Evolutionary conservation across 179 eudicot species (phyloP).

Genomic region (Gypsophila paniculata): DNA sequence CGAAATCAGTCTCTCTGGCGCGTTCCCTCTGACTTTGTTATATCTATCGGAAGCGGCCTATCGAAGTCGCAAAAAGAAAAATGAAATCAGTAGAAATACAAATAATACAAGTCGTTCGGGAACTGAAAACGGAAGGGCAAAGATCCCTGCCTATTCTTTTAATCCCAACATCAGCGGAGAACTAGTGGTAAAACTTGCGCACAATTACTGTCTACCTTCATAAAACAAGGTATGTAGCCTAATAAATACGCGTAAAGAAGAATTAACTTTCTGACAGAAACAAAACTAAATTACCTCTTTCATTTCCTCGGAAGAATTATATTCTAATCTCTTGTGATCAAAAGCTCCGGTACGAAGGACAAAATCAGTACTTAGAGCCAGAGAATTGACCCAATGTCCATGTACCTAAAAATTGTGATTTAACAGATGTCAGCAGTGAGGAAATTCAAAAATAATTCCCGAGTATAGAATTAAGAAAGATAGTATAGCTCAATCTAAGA

Average conservation of each 20-base stretch:
- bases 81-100: background rate
- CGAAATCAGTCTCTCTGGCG: constrained; percentile 92
- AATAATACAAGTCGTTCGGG: background rate
- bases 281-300: constrained; percentile 56
- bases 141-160: background rate
- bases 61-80: background rate
- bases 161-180: background rate
- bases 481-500: background rate
- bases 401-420: constrained; percentile 53
- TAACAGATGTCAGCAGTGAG: background rate
- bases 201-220: background rate
- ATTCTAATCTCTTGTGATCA: constrained; percentile 72
- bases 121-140: background rate
- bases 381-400: constrained; percentile 95
- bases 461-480: background rate
- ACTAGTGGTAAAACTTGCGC: background rate
- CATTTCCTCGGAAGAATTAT: constrained; percentile 83
- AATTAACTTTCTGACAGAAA: constrained; percentile 1
- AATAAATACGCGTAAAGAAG: background rate
- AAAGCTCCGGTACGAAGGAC: constrained; percentile 93
- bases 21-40: constrained; percentile 70
- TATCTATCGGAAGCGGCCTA: constrained; percentile 80
- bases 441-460: background rate
- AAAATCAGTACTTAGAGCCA: constrained; percentile 91
- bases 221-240: background rate